Evolutionary conservation across 805 yeast genomes (phyloP), one percentile per base, ranked within the genome.

Genomic region (Jamesozyma lodderae): DNA sequence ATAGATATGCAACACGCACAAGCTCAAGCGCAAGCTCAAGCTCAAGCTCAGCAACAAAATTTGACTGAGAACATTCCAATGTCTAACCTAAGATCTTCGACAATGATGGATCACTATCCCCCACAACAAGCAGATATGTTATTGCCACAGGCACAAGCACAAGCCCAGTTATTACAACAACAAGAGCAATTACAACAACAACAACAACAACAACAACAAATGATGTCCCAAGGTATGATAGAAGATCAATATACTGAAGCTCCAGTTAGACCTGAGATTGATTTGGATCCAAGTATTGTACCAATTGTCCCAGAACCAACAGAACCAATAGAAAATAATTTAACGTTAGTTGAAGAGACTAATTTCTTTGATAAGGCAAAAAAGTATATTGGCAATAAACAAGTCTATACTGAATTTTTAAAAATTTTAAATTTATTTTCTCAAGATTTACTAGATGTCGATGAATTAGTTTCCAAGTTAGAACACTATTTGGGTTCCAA

Each of bases 341-440:
- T 87, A 0, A 75, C 79, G 23, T 63, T 87, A 38, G 72, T 78
- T 44, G 95, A 87, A 52, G 98, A 92, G 60, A 76, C 92, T 27
- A 71, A 79, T 6, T 92, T 92, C 57, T 92, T 92, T 54, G 97
- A 92, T 59, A 81, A 80, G 55, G 95, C 85, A 24, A 90, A 90
- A 64, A 84, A 82, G 56, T 79, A 79, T 6, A 78, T 92, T 52
- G 87, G 87, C 16, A 86, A 84, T 59, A 88, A 86, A 57, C 94
- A 82, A 59, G 75, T 86, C 10, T 92, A 92, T 61, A 82, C 82
- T 49, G 98, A 92, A 64, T 92, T 92, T 59, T 68, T 92, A 58
- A 94, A 94, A 59, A 70, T 90, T 41, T 66, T 92, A 48, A 86
- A 90, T 51, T 67, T 92, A 50, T 92, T 77, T 53, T 81, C 95